Conservation (phyloP, 1,284 basidiomycete genomes). For the Apiotrichum veenhuisii region DNA sequence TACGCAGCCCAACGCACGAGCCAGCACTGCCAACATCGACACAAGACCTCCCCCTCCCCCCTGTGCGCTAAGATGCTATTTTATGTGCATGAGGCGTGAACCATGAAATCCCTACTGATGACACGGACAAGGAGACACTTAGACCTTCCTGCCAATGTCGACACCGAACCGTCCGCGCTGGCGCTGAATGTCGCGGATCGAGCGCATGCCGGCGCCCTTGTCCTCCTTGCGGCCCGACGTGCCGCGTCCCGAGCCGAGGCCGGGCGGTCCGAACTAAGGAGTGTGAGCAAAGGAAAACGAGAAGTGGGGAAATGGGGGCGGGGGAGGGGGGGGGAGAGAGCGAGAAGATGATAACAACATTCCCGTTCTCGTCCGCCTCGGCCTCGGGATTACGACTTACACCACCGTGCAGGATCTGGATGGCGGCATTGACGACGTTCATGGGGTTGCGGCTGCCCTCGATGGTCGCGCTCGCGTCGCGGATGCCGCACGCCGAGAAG, state of each 20-base stretch:
- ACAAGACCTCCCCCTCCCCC: too few relatives aligned
- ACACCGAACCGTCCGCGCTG: slow-evolving; percentile 49
- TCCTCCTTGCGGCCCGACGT: slow-evolving; percentile 36
- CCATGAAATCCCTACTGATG: neutral
- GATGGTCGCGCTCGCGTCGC: slow-evolving; percentile 89
- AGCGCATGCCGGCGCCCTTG: slow-evolving; percentile 48
- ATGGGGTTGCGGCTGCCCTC: slow-evolving; percentile 84
- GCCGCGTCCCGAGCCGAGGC: slow-evolving; percentile 41
- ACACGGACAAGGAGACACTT: neutral
- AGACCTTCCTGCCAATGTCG: slow-evolving; percentile 40
- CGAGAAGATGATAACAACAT: neutral
- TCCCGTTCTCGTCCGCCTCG: neutral
- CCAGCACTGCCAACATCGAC: too few relatives aligned
- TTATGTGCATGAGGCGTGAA: slow-evolving; percentile 9
- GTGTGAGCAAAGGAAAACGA: neutral
- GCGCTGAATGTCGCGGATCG: slow-evolving; percentile 45
- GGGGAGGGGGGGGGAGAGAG: neutral
- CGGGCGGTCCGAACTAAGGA: slow-evolving; percentile 26
- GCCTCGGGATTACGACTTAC: slow-evolving; percentile 24
- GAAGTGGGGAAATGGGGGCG: neutral
- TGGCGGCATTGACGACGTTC: slow-evolving; percentile 55
- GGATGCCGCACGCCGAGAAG: slow-evolving; percentile 87
- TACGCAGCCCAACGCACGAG: too few relatives aligned
- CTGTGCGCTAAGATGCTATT: too few relatives aligned
- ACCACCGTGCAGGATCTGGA: slow-evolving; percentile 49